A percentile compares a stretch with the other conserved stretches of the same genome.
Conservation (phyloP, 306 rosid genomes). For the Castanea crenata region DNA sequence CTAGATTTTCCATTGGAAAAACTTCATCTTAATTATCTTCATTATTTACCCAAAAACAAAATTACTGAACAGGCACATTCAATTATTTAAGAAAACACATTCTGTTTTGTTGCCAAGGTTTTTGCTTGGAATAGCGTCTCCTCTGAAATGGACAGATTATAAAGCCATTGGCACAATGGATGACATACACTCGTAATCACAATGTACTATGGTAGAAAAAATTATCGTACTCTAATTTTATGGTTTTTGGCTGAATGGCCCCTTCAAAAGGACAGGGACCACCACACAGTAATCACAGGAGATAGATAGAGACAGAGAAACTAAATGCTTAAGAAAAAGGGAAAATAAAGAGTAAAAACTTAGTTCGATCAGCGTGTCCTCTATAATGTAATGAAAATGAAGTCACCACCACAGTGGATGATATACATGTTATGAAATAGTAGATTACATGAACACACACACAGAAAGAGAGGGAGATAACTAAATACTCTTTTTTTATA, state of each 20-base stretch:
- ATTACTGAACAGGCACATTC: background rate
- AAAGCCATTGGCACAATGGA: background rate
- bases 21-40: background rate
- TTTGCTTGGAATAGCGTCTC: background rate
- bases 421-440: background rate
- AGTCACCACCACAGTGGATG: background rate
- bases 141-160: background rate
- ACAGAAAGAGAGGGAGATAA: no score
- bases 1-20: slow-evolving; percentile 14
- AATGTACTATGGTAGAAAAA: background rate
- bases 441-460: background rate
- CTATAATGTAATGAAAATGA: background rate
- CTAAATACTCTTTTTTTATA: no score
- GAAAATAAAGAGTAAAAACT: background rate
- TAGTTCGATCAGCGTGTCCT: background rate
- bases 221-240: background rate
- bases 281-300: background rate
- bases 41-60: background rate
- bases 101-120: background rate
- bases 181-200: background rate
- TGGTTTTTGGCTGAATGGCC: no score
- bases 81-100: background rate
- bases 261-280: background rate
- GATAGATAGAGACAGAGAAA: background rate
- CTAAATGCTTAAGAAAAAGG: background rate